Evolutionary conservation across 495 filamentous ascomycete genomes (phyloP).

Genomic region (Aspergillus funiculosus): DNA sequence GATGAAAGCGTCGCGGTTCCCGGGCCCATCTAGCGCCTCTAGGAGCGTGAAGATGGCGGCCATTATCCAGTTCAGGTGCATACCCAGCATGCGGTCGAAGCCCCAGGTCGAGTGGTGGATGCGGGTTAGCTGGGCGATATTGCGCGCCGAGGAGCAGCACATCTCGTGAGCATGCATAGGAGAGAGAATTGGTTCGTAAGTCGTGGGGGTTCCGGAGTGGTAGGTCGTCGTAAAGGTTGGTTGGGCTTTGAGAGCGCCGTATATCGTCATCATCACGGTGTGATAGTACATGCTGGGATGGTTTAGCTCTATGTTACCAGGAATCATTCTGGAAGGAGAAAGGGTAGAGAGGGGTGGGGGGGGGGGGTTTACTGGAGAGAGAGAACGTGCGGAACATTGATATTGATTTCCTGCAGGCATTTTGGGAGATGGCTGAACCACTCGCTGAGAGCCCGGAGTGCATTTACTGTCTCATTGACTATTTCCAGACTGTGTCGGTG

Average conservation of each 20-base stretch:
- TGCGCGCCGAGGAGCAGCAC: slow-evolving; percentile 17
- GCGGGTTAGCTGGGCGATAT: slow-evolving; percentile 20
- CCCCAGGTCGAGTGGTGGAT: slow-evolving; percentile 25
- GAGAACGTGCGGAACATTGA: slow-evolving; percentile 28
- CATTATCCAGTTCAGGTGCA: slow-evolving; percentile 28
- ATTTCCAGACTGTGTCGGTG: slow-evolving; percentile 11
- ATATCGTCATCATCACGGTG: slow-evolving; percentile 23
- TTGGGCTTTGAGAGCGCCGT: slow-evolving; percentile 8
- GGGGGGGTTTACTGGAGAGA: slow-evolving; percentile 35
- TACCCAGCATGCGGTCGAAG: slow-evolving; percentile 23
- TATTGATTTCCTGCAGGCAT: slow-evolving; percentile 16
- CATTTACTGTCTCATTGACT: slow-evolving; percentile 10
- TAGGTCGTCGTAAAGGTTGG: background rate
- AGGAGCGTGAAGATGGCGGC: slow-evolving; percentile 28
- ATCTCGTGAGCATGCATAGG: slow-evolving; percentile 6
- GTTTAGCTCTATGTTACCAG: background rate
- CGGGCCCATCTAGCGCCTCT: slow-evolving; percentile 20
- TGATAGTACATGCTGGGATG: slow-evolving; percentile 27
- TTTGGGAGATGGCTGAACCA: slow-evolving; percentile 24
- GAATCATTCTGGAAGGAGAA: background rate
- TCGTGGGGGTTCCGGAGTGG: background rate
- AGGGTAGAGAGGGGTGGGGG: too few relatives aligned
- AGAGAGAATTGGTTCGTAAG: slow-evolving; percentile 1
- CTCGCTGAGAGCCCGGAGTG: slow-evolving; percentile 17
- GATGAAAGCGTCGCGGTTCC: slow-evolving; percentile 28